phyloP scores from a whole-genome alignment of 768 basidiomycete genomes.

The Phaeotremella fagi region DNA sequence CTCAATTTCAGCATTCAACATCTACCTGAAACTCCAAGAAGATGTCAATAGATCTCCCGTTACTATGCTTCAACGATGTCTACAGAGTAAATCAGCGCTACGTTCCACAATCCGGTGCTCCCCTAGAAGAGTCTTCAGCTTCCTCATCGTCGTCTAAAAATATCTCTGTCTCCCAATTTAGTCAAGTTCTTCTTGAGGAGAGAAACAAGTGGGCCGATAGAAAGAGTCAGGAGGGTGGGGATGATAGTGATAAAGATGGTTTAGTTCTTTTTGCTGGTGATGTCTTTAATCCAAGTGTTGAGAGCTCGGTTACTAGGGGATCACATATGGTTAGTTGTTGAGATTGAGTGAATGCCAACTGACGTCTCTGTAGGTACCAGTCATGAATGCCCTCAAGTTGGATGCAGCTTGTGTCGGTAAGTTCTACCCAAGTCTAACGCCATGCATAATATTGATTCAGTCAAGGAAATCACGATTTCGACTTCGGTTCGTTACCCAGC shows the following conservation, averaged over 20 bases:
- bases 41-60: slow-evolving; percentile 33
- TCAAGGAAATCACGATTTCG: slow-evolving; percentile 86
- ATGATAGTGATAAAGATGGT: slow-evolving; percentile 61
- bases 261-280: slow-evolving; percentile 84
- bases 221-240: slow-evolving; percentile 8
- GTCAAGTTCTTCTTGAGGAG: slow-evolving; percentile 57
- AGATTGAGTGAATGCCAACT: background rate
- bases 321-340: slow-evolving; percentile 70
- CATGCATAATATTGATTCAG: too few relatives aligned
- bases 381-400: slow-evolving; percentile 73
- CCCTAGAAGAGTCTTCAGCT: background rate
- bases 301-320: slow-evolving; percentile 80
- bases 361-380: slow-evolving; percentile 60
- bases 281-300: slow-evolving; percentile 78
- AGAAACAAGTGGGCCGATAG: slow-evolving; percentile 1
- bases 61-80: slow-evolving; percentile 50
- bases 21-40: background rate
- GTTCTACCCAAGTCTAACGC: background rate
- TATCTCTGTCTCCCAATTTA: slow-evolving; percentile 63
- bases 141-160: background rate
- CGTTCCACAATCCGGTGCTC: slow-evolving; percentile 39
- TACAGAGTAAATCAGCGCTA: slow-evolving; percentile 77
- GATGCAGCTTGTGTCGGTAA: slow-evolving; percentile 75
- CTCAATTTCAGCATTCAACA: background rate
- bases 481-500: slow-evolving; percentile 50